Conservation (phyloP, 768 basidiomycete genomes). For the Boletus huronensis region DNA sequence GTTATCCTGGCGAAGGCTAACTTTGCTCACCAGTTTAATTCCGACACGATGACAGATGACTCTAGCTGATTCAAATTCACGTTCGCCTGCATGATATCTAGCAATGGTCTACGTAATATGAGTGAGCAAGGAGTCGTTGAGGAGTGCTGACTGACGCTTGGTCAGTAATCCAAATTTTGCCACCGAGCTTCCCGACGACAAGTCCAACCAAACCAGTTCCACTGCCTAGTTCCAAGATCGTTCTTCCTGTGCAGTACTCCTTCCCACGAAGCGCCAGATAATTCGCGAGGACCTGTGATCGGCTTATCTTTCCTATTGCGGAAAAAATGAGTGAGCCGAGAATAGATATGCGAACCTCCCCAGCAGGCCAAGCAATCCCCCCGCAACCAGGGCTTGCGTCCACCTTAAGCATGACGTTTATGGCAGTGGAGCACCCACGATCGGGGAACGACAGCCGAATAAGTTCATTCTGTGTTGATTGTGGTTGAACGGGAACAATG, state of each 20-base stretch:
- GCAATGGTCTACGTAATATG: conserved; percentile 53
- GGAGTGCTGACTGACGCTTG: conserved; percentile 64
- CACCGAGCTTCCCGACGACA: conserved; percentile 66
- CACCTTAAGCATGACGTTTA: conserved; percentile 48
- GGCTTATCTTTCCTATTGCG: neutral
- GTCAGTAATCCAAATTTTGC: conserved; percentile 80
- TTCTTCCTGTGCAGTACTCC: conserved; percentile 48
- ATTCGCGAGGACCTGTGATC: conserved; percentile 64
- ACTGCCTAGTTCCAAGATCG: conserved; percentile 79
- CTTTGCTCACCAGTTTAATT: conserved; percentile 74
- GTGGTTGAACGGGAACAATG: conserved; percentile 53
- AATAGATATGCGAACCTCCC: conserved; percentile 54
- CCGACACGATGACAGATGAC: conserved; percentile 51
- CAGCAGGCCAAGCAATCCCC: conserved; percentile 90
- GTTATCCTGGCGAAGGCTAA: conserved; percentile 1
- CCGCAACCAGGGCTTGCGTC: conserved; percentile 89
- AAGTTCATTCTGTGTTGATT: conserved; percentile 46
- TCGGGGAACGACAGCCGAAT: conserved; percentile 41
- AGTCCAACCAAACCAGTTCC: conserved; percentile 94
- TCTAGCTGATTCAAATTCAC: conserved; percentile 61
- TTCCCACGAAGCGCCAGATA: conserved; percentile 63
- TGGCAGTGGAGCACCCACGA: neutral
- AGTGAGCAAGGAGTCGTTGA: conserved; percentile 11
- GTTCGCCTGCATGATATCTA: conserved; percentile 78
- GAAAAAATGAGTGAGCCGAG: neutral